A percentile compares a stretch with the other conserved stretches of the same genome.
Conservation (phyloP, 148 eudicot species). For the Rhododendron mucronatum region DNA sequence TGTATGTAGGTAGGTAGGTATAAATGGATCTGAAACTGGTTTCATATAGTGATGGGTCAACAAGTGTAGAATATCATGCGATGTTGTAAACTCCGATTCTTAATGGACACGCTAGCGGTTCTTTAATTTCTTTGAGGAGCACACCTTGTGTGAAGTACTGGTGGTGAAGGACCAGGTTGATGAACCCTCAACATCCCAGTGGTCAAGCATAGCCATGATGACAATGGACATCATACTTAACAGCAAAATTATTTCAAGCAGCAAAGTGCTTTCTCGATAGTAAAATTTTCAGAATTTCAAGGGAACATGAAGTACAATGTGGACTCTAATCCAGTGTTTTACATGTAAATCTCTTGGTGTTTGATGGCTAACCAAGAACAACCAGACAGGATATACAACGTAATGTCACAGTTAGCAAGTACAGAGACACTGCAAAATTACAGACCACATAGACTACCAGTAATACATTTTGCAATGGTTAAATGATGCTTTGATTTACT, state of each 20-base stretch:
- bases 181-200: neutral
- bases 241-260: neutral
- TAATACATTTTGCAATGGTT: neutral
- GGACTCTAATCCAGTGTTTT: neutral
- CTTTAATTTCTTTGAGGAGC: neutral
- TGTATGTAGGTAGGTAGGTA: conserved; percentile 32
- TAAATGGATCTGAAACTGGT: conserved; percentile 10
- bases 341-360: neutral
- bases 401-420: neutral
- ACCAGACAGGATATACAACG: neutral
- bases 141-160: neutral
- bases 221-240: neutral
- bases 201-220: neutral
- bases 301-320: neutral
- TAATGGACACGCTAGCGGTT: neutral
- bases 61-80: neutral
- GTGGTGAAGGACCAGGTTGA: neutral
- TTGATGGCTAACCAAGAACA: neutral
- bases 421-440: neutral
- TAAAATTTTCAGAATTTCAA: neutral
- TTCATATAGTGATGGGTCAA: conserved; percentile 4
- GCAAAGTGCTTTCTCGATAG: neutral
- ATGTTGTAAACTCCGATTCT: neutral
- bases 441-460: neutral
- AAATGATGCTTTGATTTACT: neutral